phyloP scores from a whole-genome alignment of 2,329 filamentous ascomycete genomes.

The Thielaviopsis musarum region DNA sequence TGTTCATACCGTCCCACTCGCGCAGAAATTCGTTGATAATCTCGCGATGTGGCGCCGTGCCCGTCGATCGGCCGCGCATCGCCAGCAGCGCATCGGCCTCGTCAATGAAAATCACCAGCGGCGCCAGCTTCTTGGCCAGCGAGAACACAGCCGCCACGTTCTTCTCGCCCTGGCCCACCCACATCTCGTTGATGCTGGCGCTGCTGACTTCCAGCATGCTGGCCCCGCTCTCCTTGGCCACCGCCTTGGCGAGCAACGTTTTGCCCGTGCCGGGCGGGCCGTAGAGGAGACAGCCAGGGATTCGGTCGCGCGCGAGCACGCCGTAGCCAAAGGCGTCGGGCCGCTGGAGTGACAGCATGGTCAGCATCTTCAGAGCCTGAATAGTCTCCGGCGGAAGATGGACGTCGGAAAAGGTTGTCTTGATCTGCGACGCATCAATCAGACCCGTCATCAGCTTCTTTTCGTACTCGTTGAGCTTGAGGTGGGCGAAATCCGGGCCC shows the following conservation, averaged over 20 bases:
- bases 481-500: neutral
- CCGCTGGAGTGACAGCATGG: conserved; percentile 67
- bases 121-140: conserved; percentile 76
- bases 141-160: conserved; percentile 86
- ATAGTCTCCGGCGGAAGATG: conserved; percentile 70
- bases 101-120: conserved; percentile 91
- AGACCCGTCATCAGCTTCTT: conserved; percentile 68
- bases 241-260: conserved; percentile 51
- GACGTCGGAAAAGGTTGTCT: conserved; percentile 75
- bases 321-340: conserved; percentile 96
- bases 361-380: conserved; percentile 75
- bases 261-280: conserved; percentile 72
- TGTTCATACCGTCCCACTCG: conserved; percentile 85
- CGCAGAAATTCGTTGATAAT: conserved; percentile 93
- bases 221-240: conserved; percentile 50
- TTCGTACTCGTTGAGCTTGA: conserved; percentile 56
- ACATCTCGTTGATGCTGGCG: conserved; percentile 89
- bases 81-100: conserved; percentile 89
- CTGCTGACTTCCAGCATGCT: conserved; percentile 77
- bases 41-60: conserved; percentile 60
- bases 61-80: conserved; percentile 48
- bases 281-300: conserved; percentile 76
- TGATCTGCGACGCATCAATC: conserved; percentile 64
- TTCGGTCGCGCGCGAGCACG: conserved; percentile 77
- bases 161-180: conserved; percentile 90